Conservation (phyloP, 2,329 filamentous ascomycete species). For the Trichoderma asperellum region DNA sequence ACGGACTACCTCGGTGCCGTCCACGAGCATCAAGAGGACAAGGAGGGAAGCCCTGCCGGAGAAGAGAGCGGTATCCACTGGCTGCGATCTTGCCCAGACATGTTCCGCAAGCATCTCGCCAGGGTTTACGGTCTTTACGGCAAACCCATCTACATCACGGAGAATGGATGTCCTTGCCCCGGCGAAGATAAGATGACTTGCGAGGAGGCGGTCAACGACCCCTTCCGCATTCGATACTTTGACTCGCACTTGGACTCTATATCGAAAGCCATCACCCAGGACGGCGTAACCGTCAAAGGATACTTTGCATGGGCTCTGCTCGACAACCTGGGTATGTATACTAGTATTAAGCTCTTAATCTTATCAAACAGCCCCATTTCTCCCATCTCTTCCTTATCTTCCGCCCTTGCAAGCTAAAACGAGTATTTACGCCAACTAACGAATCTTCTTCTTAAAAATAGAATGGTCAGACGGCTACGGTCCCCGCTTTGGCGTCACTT, state of each 20-base stretch:
- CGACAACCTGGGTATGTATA: constrained; percentile 43
- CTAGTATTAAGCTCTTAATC: background rate
- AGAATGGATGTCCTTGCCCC: constrained; percentile 45
- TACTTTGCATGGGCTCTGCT: constrained; percentile 45
- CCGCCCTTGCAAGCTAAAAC: background rate
- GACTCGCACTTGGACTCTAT: constrained; percentile 46
- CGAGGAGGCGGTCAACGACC: constrained; percentile 41
- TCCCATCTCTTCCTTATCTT: background rate
- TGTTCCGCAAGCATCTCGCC: constrained; percentile 40
- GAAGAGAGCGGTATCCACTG: constrained; percentile 41
- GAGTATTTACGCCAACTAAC: background rate
- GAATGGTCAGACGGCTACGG: constrained; percentile 47
- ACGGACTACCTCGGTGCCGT: constrained; percentile 44
- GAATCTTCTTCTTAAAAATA: constrained; percentile 6
- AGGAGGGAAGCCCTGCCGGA: constrained; percentile 38
- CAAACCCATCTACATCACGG: constrained; percentile 39
- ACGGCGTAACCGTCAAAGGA: constrained; percentile 39
- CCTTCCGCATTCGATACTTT: constrained; percentile 45
- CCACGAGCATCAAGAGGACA: constrained; percentile 40
- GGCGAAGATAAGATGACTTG: constrained; percentile 41
- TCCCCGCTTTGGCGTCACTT: constrained; percentile 45
- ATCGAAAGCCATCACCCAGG: constrained; percentile 37
- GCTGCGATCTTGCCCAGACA: constrained; percentile 39
- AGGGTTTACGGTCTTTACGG: constrained; percentile 36
- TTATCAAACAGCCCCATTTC: background rate